phyloP scores from a whole-genome alignment of 208 protist species.

The Acanthamoeba sp. region DNA sequence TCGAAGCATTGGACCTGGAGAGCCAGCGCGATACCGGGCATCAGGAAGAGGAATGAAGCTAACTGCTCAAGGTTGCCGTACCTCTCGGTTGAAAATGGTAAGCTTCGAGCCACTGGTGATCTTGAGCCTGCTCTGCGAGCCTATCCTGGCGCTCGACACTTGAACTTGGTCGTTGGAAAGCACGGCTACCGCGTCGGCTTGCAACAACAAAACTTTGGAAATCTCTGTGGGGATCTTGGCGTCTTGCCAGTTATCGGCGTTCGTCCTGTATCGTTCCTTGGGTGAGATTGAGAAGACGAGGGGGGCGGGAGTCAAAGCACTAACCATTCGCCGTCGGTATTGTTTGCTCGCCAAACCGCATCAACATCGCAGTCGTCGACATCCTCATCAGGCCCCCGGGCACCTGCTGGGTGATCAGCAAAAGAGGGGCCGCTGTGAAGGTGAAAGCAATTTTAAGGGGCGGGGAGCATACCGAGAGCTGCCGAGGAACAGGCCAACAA shows the following conservation, averaged over 20 bases:
- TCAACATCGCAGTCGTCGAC: constrained; percentile 4
- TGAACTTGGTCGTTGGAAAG: background rate
- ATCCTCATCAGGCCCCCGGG: no score
- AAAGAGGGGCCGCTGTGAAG: no score
- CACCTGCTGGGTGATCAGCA: no score
- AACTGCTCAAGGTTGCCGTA: background rate
- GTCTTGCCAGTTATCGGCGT: background rate
- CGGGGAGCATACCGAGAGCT: no score
- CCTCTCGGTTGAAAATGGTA: constrained; percentile 36
- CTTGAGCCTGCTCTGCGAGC: background rate
- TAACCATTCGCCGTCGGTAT: background rate
- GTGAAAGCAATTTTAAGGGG: no score
- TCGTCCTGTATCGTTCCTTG: background rate
- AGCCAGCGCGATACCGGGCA: no score
- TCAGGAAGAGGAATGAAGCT: background rate
- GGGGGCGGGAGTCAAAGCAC: background rate
- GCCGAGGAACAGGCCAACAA: background rate
- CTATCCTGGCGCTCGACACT: background rate
- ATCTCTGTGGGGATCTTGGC: background rate
- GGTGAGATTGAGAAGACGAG: background rate
- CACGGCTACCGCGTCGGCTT: background rate
- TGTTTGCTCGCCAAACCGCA: background rate
- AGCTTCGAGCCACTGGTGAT: constrained; percentile 21
- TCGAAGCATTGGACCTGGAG: constrained; percentile 11
- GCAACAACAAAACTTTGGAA: background rate